Evolutionary conservation across 2,329 filamentous ascomycete genomes (phyloP).

Genomic region (Trichoderma endophyticum): DNA sequence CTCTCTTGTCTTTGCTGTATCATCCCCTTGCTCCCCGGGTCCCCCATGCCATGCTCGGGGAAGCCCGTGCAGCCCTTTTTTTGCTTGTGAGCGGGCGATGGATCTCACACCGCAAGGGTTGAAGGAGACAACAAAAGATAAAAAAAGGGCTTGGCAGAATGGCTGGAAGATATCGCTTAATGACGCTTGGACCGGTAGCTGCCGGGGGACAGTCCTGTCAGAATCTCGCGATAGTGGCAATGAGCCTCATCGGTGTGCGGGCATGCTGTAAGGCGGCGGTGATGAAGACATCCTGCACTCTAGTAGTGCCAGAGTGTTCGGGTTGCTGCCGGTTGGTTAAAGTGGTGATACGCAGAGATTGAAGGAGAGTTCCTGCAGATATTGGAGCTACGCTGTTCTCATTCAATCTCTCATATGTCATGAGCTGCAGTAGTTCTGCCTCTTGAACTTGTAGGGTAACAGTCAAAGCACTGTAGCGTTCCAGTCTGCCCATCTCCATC

Average conservation of each 20-base stretch:
- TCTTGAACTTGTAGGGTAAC: background rate
- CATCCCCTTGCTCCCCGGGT: background rate
- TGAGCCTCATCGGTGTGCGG: background rate
- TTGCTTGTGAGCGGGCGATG: background rate
- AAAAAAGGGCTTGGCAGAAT: background rate
- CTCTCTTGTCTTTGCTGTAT: background rate
- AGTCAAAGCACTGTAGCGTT: background rate
- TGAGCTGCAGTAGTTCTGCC: background rate
- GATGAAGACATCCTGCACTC: background rate
- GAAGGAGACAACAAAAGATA: background rate
- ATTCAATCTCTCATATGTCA: background rate
- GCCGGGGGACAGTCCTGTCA: background rate
- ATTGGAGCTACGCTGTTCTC: background rate
- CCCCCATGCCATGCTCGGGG: background rate
- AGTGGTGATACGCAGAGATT: background rate
- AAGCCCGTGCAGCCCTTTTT: constrained; percentile 1
- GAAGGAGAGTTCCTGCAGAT: background rate
- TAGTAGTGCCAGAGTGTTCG: background rate
- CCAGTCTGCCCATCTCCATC: background rate
- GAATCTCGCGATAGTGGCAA: constrained; percentile 3
- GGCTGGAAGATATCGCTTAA: constrained; percentile 14
- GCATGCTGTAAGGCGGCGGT: background rate
- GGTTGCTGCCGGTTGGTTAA: background rate
- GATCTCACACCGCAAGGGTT: constrained; percentile 10
- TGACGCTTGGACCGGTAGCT: background rate